A percentile compares a stretch with the other conserved stretches of the same genome.
phyloP scores from a whole-genome alignment of 768 basidiomycete genomes.

The Lactifluus hygrophoroides region DNA sequence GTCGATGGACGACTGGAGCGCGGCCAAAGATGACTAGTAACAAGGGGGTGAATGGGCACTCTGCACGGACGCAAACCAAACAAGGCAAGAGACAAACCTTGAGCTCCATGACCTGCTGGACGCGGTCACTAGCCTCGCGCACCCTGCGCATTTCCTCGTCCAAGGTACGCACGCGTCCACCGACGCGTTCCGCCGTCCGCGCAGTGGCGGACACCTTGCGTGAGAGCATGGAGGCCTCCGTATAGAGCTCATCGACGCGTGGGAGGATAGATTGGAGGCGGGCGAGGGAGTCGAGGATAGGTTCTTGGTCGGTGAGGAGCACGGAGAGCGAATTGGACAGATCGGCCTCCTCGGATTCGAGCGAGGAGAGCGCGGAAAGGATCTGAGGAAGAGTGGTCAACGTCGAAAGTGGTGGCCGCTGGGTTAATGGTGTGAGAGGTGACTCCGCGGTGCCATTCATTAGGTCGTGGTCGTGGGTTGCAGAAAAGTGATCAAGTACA shows the following conservation, averaged over 20 bases:
- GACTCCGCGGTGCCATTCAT: slow-evolving; percentile 10
- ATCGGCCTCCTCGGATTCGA: slow-evolving; percentile 70
- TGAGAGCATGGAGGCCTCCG: slow-evolving; percentile 47
- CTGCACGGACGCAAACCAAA: too few species aligned
- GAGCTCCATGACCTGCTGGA: slow-evolving; percentile 89
- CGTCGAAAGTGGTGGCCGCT: slow-evolving; percentile 22
- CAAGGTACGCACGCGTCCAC: slow-evolving; percentile 79
- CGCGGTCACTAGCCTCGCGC: slow-evolving; percentile 81
- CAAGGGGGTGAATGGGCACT: too few species aligned
- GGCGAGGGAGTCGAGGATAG: slow-evolving; percentile 51
- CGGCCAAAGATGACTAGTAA: slow-evolving; percentile 53
- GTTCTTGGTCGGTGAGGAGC: slow-evolving; percentile 59
- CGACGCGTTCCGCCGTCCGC: slow-evolving; percentile 77
- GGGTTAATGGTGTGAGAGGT: background rate
- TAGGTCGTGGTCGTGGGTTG: too few species aligned
- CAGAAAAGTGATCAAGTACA: too few species aligned
- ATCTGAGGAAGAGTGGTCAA: slow-evolving; percentile 63
- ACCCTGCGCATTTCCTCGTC: slow-evolving; percentile 94
- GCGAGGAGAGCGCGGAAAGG: slow-evolving; percentile 60
- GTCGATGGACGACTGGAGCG: slow-evolving; percentile 55
- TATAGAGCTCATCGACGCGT: slow-evolving; percentile 50
- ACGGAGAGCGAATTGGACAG: slow-evolving; percentile 66
- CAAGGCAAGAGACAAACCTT: slow-evolving; percentile 48
- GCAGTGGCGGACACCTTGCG: slow-evolving; percentile 62
- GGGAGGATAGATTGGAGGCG: slow-evolving; percentile 55